Conservation (phyloP, 2,329 filamentous ascomycete genomes). For the Colletotrichum tanaceti region DNA sequence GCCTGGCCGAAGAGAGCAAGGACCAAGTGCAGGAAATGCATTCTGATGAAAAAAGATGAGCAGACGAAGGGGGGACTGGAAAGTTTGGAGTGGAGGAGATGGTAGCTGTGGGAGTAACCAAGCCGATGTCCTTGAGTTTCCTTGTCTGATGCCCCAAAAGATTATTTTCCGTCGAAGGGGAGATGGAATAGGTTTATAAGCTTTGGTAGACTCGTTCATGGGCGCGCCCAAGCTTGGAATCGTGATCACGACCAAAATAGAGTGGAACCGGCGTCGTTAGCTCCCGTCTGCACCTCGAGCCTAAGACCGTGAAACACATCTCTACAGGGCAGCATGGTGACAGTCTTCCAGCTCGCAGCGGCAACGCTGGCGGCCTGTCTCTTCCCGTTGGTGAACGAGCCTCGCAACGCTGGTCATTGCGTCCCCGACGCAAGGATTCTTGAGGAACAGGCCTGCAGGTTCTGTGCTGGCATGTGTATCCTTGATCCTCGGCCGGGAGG, state of each 20-base stretch:
- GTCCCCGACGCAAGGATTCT: conserved; percentile 28
- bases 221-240: not conserved
- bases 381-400: not conserved
- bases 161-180: conserved; percentile 4
- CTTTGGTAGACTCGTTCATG: conserved; percentile 24
- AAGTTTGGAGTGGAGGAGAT: conserved; percentile 9
- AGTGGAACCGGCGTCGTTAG: not conserved
- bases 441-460: not conserved
- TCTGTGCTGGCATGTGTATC: conserved; percentile 11
- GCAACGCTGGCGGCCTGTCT: not conserved
- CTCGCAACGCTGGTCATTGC: conserved; percentile 14
- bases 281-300: conserved; percentile 6
- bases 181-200: conserved; percentile 38
- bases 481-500: conserved; percentile 16
- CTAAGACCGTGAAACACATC: conserved; percentile 28
- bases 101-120: conserved; percentile 24
- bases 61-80: conserved; percentile 30
- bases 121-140: conserved; percentile 34
- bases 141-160: conserved; percentile 33
- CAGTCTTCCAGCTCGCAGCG: not conserved
- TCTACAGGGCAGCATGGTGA: not conserved
- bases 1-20: conserved; percentile 33
- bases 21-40: conserved; percentile 22
- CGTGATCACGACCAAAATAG: not conserved
- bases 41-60: conserved; percentile 14